phyloP scores from a whole-genome alignment of 1,284 basidiomycete genomes.

The Microbotryomycetes sp. region DNA sequence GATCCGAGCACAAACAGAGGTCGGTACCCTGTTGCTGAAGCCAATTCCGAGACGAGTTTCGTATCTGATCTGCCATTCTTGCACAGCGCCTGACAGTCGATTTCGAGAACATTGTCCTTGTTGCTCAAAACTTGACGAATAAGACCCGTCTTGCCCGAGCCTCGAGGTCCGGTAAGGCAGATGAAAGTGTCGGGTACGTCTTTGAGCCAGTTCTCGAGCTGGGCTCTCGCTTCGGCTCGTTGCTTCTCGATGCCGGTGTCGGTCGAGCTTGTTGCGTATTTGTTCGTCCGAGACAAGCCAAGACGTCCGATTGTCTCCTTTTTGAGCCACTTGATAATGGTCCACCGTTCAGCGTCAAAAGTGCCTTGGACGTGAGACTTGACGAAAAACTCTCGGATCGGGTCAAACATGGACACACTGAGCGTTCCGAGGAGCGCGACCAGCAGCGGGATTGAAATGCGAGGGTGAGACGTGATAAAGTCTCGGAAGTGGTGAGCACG shows the following conservation, averaged over 20 bases:
- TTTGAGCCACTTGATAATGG: conserved; percentile 35
- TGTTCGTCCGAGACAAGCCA: conserved; percentile 5
- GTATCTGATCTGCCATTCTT: conserved; percentile 62
- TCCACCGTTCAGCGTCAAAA: conserved; percentile 52
- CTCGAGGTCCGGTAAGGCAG: conserved; percentile 81
- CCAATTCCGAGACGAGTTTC: conserved; percentile 51
- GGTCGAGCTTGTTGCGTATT: neutral
- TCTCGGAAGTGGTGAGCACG: conserved; percentile 59
- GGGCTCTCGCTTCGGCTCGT: conserved; percentile 55
- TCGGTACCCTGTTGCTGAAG: conserved; percentile 52
- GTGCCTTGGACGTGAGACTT: conserved; percentile 73
- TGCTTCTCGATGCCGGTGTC: conserved; percentile 32
- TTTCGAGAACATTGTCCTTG: conserved; percentile 52
- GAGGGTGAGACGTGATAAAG: conserved; percentile 79
- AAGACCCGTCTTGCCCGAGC: conserved; percentile 77
- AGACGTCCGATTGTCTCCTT: conserved; percentile 34
- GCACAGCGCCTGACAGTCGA: conserved; percentile 73
- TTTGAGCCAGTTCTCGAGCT: conserved; percentile 60
- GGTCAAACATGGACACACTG: conserved; percentile 87
- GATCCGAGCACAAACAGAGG: conserved; percentile 66
- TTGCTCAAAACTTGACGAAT: conserved; percentile 48
- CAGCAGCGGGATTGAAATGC: conserved; percentile 73
- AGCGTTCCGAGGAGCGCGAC: conserved; percentile 81
- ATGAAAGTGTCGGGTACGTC: conserved; percentile 60
- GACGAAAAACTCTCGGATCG: conserved; percentile 76